Base-by-base conservation (phyloP, 768 basidiomycete genomes). In the Lentinula lateritia region DNA sequence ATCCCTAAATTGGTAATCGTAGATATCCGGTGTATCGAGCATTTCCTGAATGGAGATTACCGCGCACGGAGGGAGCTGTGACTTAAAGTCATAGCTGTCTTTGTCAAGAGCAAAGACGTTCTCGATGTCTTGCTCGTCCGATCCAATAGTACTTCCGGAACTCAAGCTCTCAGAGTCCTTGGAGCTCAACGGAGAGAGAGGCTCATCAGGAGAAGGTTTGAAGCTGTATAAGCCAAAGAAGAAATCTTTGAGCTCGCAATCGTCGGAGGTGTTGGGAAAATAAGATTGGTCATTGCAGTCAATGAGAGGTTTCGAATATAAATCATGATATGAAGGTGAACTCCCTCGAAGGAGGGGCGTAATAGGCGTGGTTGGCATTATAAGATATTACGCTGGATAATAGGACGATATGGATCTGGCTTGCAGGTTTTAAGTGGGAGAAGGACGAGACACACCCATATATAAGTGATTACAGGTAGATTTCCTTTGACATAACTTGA, bases 11-110 rank as follows among this genome's bases (percentile, higher is more conserved):
- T 35, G 42, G 34, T 16, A 6, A 23, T 48, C 46, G 13, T 34
- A 60, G 5, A 20, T 10, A 36, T 50, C 58, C 13, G 48, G 58
- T 52, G 50, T 48, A 6, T 60, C 48, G 4, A 60, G 58, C 46
- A 60, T 50, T 36, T 50, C 50, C 45, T 39, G 58, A 15, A 60
- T 60, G 6, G 16, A 10, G 15, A 23, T 8, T 13, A 52, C 6
- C 34, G 13, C 16, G n/a, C 18, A 50, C 13, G n/a, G 35, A 23
- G 58, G 58, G 23, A 60, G 45, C n/a, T 60, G 58, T 12, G 58
- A 48, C 35, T 60, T 48, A 15, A 60, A 60, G 23, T 60, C 58
- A 42, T 60, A 60, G 58, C 39, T 41, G 4, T 60, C 59, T 34
- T 34, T 60, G 20, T 52, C 59, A 15, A 18, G 36, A 60, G 32